Evolutionary conservation across 2,329 filamentous ascomycete species (phyloP).

Genomic region (Tolypocladium capitatum): DNA sequence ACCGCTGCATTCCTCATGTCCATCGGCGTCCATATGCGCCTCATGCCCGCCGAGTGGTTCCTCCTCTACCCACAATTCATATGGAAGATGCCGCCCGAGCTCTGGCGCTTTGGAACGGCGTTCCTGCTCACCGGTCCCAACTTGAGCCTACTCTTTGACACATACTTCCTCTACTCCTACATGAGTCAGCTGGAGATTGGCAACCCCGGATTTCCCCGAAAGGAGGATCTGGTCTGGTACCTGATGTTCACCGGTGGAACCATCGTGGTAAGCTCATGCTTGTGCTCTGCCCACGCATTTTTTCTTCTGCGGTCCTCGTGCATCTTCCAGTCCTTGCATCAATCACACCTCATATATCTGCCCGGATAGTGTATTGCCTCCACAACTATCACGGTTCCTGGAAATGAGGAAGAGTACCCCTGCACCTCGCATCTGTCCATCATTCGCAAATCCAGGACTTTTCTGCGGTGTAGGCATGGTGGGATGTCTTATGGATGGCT

Average conservation of each 20-base stretch:
- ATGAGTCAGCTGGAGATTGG: constrained; percentile 58
- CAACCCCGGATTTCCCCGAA: constrained; percentile 57
- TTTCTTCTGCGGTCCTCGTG: constrained; percentile 11
- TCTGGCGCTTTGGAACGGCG: constrained; percentile 28
- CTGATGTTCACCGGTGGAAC: constrained; percentile 56
- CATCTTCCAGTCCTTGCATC: constrained; percentile 4
- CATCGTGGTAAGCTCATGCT: constrained; percentile 58
- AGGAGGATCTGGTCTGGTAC: constrained; percentile 73
- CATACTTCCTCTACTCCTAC: constrained; percentile 67
- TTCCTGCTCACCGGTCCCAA: constrained; percentile 27
- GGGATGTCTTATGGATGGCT: constrained; percentile 63
- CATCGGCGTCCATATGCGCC: constrained; percentile 38
- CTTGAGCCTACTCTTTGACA: constrained; percentile 52
- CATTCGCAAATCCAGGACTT: constrained; percentile 54
- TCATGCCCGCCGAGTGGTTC: constrained; percentile 37
- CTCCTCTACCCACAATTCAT: constrained; percentile 38
- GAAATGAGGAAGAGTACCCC: constrained; percentile 70
- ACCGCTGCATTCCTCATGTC: constrained; percentile 49
- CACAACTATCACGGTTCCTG: constrained; percentile 74
- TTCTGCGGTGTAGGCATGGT: constrained; percentile 60
- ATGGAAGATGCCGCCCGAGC: constrained; percentile 34
- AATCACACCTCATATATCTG: constrained; percentile 52
- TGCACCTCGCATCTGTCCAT: constrained; percentile 45
- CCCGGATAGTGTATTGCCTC: constrained; percentile 55
- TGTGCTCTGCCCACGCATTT: constrained; percentile 4